Conservation (phyloP, 1,284 basidiomycete species). For the Tilletia caries region DNA sequence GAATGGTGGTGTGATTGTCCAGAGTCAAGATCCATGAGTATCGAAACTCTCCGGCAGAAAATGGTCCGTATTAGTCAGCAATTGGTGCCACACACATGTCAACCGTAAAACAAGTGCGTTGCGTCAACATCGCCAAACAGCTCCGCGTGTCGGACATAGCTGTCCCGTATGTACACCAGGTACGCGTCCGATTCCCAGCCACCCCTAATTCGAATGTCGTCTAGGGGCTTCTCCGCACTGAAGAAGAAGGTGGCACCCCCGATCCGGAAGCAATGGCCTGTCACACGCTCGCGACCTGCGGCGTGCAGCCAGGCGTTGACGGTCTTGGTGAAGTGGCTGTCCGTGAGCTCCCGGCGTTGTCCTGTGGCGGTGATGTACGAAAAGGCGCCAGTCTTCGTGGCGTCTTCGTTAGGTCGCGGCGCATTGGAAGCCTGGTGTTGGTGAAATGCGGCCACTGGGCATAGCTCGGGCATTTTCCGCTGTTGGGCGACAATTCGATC, state of each 20-base stretch:
- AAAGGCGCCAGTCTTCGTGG: background rate
- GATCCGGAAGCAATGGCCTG: background rate
- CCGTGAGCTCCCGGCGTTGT: background rate
- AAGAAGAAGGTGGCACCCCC: background rate
- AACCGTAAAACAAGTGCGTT: background rate
- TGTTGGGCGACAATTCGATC: background rate
- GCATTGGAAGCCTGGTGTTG: background rate
- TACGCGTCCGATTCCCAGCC: background rate
- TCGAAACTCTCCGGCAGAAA: too few species aligned
- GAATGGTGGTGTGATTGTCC: too few species aligned
- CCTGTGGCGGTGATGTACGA: background rate
- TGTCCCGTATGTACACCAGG: background rate
- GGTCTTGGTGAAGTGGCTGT: background rate
- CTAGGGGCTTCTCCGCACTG: background rate
- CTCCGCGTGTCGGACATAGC: background rate
- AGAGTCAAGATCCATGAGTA: too few species aligned
- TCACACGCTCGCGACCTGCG: background rate
- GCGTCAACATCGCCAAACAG: background rate
- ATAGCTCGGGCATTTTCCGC: background rate
- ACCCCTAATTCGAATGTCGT: background rate
- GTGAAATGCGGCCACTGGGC: background rate
- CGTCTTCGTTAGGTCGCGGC: background rate
- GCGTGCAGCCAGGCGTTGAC: background rate
- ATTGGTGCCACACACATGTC: too few species aligned
- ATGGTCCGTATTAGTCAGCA: too few species aligned